phyloP scores from a whole-genome alignment of 2,329 filamentous ascomycete genomes.

The Cercospora berteroae region DNA sequence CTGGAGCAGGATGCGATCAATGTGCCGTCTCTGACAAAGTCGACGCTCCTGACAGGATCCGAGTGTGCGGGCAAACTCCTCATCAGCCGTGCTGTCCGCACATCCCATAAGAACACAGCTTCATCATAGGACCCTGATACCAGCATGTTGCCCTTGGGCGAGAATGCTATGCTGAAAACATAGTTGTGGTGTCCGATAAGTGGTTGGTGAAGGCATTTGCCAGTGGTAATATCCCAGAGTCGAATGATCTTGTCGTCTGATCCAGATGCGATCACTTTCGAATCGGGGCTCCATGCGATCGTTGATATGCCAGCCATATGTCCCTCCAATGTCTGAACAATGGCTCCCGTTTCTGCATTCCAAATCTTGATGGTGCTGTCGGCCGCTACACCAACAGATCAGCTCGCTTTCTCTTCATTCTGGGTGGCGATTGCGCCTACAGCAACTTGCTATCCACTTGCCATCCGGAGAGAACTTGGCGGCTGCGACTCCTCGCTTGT shows the following conservation, averaged over 20 bases:
- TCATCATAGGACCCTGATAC: slow-evolving; percentile 96
- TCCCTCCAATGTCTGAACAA: slow-evolving; percentile 85
- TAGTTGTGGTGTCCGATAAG: slow-evolving; percentile 93
- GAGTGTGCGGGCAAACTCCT: slow-evolving; percentile 88
- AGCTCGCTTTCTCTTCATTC: not conserved
- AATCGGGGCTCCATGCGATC: slow-evolving; percentile 91
- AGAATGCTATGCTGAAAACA: slow-evolving; percentile 89
- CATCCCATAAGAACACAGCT: slow-evolving; percentile 95
- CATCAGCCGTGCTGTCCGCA: slow-evolving; percentile 83
- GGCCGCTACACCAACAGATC: slow-evolving; percentile 53
- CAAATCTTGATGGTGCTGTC: slow-evolving; percentile 91
- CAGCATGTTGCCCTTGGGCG: slow-evolving; percentile 96
- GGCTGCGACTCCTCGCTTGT: slow-evolving; percentile 74
- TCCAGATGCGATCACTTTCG: slow-evolving; percentile 80
- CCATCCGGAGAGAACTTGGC: slow-evolving; percentile 91
- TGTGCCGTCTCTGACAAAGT: slow-evolving; percentile 89
- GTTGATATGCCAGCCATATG: slow-evolving; percentile 92
- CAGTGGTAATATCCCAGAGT: slow-evolving; percentile 73
- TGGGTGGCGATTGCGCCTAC: slow-evolving; percentile 39
- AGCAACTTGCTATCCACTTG: slow-evolving; percentile 82
- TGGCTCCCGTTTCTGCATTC: slow-evolving; percentile 72
- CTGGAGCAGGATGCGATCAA: slow-evolving; percentile 87
- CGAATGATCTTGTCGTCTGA: slow-evolving; percentile 96
- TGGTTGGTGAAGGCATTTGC: slow-evolving; percentile 57
- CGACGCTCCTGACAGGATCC: slow-evolving; percentile 89